phyloP scores from a whole-genome alignment of 1,139 yeast genomes.

The Arxiozyma telluris region DNA sequence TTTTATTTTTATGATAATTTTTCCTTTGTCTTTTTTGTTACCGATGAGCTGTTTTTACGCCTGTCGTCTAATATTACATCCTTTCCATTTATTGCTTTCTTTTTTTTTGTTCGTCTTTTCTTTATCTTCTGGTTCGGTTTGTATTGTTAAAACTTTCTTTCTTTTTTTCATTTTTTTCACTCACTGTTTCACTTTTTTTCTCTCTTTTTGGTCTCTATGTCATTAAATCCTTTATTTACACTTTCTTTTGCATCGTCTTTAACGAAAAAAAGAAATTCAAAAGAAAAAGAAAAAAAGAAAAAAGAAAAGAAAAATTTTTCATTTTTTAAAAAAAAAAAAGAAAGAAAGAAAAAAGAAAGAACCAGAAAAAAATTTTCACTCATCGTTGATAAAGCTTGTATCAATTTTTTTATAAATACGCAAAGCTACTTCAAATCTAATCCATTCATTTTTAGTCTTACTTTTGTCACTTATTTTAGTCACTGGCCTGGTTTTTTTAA shows the following conservation, averaged over 20 bases:
- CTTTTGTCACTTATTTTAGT: not conserved
- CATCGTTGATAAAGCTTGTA: not conserved
- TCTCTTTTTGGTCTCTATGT: too few species aligned
- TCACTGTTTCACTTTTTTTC: not conserved
- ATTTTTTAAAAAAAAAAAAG: too few species aligned
- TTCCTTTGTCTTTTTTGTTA: not conserved
- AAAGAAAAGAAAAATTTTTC: too few species aligned
- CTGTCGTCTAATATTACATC: not conserved
- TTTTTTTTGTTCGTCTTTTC: too few species aligned
- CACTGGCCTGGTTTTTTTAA: too few species aligned
- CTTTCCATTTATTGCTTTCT: not conserved
- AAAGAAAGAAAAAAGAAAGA: not conserved
- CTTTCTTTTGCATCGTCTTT: too few species aligned
- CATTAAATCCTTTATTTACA: too few species aligned
- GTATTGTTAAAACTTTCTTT: not conserved
- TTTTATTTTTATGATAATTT: too few species aligned
- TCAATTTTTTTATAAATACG: too few species aligned
- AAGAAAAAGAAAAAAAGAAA: too few species aligned
- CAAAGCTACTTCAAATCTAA: not conserved
- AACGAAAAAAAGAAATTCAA: too few species aligned
- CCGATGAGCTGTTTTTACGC: not conserved
- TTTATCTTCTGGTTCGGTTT: not conserved
- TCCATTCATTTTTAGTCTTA: not conserved
- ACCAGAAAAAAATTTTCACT: constrained; percentile 4
- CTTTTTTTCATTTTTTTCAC: not conserved